Evolutionary conservation across 2,329 filamentous ascomycete genomes (phyloP).

Genomic region (Dendryphion nanum): DNA sequence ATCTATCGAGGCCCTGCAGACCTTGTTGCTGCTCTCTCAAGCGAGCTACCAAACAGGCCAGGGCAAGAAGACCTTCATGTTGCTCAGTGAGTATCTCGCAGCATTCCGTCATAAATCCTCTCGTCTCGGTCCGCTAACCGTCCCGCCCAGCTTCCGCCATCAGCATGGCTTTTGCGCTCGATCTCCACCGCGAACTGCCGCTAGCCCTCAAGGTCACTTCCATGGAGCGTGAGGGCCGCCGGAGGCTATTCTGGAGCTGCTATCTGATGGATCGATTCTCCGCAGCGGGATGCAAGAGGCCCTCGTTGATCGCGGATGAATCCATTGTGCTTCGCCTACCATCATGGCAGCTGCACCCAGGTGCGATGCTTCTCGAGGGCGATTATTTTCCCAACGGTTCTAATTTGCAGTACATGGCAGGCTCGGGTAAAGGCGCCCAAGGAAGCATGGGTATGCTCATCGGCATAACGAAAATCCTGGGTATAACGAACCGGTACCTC

Average conservation of each 20-base stretch:
- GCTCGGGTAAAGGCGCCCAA: constrained; percentile 67
- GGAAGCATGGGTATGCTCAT: constrained; percentile 79
- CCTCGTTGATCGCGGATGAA: constrained; percentile 76
- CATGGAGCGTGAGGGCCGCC: constrained; percentile 71
- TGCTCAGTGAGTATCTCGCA: constrained; percentile 62
- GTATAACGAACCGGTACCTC: constrained; percentile 79
- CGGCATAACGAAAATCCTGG: constrained; percentile 78
- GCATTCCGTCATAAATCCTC: no score
- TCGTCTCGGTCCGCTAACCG: constrained; percentile 23
- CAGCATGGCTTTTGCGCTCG: constrained; percentile 79
- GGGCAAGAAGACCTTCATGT: constrained; percentile 85
- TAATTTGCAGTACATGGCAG: constrained; percentile 72
- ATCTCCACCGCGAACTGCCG: constrained; percentile 75
- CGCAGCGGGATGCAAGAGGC: constrained; percentile 76
- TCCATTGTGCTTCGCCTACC: constrained; percentile 73
- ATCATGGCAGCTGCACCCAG: constrained; percentile 65
- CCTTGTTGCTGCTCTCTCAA: constrained; percentile 71
- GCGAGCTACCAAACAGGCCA: constrained; percentile 75
- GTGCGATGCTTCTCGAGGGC: constrained; percentile 66
- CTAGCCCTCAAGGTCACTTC: constrained; percentile 60
- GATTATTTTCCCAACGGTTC: constrained; percentile 78
- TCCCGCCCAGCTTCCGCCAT: constrained; percentile 63
- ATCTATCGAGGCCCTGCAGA: constrained; percentile 73
- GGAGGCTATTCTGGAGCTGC: constrained; percentile 85
- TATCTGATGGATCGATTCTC: constrained; percentile 85